A percentile compares a stretch with the other conserved stretches of the same genome.
Conservation (phyloP, 2,329 filamentous ascomycete genomes). For the Scytalidium sp. region DNA sequence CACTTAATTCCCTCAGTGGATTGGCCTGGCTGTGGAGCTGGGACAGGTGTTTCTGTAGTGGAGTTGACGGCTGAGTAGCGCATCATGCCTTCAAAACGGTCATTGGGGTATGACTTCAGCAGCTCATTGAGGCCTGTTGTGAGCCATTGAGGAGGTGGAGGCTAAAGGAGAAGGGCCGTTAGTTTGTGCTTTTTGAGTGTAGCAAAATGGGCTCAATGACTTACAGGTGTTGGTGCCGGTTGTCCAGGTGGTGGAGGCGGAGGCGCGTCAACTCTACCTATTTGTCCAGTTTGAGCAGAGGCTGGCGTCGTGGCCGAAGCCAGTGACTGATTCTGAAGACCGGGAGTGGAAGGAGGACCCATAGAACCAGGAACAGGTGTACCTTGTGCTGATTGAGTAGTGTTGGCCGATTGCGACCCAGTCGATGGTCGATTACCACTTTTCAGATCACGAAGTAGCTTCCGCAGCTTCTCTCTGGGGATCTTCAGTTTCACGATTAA, state of each 20-base stretch:
- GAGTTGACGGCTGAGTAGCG: conserved; percentile 80
- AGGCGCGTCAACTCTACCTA: conserved; percentile 66
- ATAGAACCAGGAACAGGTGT: conserved; percentile 52
- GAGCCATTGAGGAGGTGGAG: conserved; percentile 86
- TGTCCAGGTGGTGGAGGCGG: conserved; percentile 57
- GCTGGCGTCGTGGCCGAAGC: conserved; percentile 29
- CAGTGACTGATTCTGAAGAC: conserved; percentile 24
- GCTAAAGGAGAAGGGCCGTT: conserved; percentile 48
- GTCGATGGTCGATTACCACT: conserved; percentile 37
- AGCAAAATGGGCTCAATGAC: conserved; percentile 29
- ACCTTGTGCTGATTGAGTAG: conserved; percentile 42
- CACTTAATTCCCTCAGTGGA: conserved; percentile 64
- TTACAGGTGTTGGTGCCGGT: conserved; percentile 58
- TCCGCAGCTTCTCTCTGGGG: conserved; percentile 66
- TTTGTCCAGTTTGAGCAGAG: conserved; percentile 46
- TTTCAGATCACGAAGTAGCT: conserved; percentile 56
- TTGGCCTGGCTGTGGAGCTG: conserved; percentile 44
- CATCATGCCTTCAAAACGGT: conserved; percentile 89
- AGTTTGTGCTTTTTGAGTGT: conserved; percentile 22
- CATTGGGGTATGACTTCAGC: conserved; percentile 67
- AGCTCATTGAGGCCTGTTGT: conserved; percentile 68
- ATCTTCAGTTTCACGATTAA: conserved; percentile 76
- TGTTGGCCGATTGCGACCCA: conserved; percentile 37
- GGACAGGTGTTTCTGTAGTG: conserved; percentile 62
- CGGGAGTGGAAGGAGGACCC: conserved; percentile 45